Conservation (phyloP, 106 monocot species). For the Platanthera guangdongensis region DNA sequence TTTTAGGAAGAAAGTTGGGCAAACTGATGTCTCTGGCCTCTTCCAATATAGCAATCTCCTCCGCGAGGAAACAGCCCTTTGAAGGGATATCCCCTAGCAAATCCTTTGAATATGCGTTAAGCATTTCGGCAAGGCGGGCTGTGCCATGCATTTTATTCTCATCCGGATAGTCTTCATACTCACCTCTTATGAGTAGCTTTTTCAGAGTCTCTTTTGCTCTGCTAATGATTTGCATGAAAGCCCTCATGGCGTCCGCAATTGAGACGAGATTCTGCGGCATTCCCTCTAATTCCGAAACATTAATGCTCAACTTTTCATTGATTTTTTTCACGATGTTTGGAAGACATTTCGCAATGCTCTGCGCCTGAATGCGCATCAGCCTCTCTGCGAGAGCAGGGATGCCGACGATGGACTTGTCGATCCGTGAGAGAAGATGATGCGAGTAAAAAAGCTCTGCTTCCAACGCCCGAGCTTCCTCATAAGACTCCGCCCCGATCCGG, state of each 20-base stretch:
- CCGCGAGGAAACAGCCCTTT: slow-evolving; percentile 28
- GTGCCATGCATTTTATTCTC: slow-evolving; percentile 22
- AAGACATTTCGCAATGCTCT: slow-evolving; percentile 38
- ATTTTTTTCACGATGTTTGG: slow-evolving; percentile 54
- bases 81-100: slow-evolving; percentile 12
- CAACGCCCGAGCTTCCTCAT: slow-evolving; percentile 30
- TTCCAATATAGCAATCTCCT: slow-evolving; percentile 32
- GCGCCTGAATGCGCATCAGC: slow-evolving; percentile 47
- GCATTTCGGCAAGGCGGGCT: slow-evolving; percentile 37
- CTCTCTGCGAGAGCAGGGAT: slow-evolving; percentile 35
- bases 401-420: slow-evolving; percentile 44
- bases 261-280: slow-evolving; percentile 36
- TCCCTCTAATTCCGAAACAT: slow-evolving; percentile 17
- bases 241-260: slow-evolving; percentile 25
- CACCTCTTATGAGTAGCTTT: slow-evolving; percentile 41
- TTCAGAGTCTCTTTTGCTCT: slow-evolving; percentile 23
- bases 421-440: slow-evolving; percentile 31
- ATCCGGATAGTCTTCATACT: slow-evolving; percentile 35
- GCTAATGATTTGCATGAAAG: slow-evolving; percentile 28
- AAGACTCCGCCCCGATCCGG: slow-evolving; percentile 45
- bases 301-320: slow-evolving; percentile 29
- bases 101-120: neutral
- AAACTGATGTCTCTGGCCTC: slow-evolving; percentile 27
- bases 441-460: slow-evolving; percentile 26
- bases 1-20: slow-evolving; percentile 9